phyloP scores from a whole-genome alignment of 495 filamentous ascomycete species.

The Podospora tetraspora region DNA sequence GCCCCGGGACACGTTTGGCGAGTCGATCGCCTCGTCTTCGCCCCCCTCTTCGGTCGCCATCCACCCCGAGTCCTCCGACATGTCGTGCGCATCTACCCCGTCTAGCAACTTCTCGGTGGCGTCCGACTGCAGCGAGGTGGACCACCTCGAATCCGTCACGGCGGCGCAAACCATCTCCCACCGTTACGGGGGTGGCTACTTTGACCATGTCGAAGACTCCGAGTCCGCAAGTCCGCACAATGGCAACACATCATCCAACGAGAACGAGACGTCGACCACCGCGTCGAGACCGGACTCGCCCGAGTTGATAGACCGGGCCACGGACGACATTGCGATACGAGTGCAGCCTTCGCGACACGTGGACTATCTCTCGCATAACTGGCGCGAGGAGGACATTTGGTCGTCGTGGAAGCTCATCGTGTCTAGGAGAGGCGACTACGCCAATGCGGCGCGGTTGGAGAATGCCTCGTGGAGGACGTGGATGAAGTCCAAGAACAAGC shows the following conservation, averaged over 20 bases:
- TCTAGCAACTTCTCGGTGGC: slow-evolving; percentile 59
- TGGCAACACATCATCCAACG: slow-evolving; percentile 40
- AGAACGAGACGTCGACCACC: slow-evolving; percentile 38
- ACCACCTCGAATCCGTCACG: slow-evolving; percentile 29
- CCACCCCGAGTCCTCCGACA: slow-evolving; percentile 35
- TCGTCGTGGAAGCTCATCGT: slow-evolving; percentile 92
- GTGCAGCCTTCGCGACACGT: slow-evolving; percentile 83
- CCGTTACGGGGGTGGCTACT: slow-evolving; percentile 51
- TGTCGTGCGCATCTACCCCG: slow-evolving; percentile 52
- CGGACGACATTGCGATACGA: slow-evolving; percentile 77
- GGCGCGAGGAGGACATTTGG: slow-evolving; percentile 98
- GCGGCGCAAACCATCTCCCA: slow-evolving; percentile 53
- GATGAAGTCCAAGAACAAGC: slow-evolving; percentile 79
- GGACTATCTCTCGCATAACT: slow-evolving; percentile 92
- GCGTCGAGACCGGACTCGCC: slow-evolving; percentile 46
- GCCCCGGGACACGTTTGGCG: slow-evolving; percentile 28
- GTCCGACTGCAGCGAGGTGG: slow-evolving; percentile 45
- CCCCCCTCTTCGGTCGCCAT: slow-evolving; percentile 39
- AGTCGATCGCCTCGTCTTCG: slow-evolving; percentile 47
- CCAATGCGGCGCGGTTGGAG: slow-evolving; percentile 75
- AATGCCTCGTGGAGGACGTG: slow-evolving; percentile 99
- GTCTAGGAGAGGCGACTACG: slow-evolving; percentile 67
- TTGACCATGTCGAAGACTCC: slow-evolving; percentile 40
- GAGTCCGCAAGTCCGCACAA: slow-evolving; percentile 45
- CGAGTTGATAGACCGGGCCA: slow-evolving; percentile 48